Evolutionary conservation across 345 rosid genomes (phyloP).

Genomic region (Nasturtium officinale): DNA sequence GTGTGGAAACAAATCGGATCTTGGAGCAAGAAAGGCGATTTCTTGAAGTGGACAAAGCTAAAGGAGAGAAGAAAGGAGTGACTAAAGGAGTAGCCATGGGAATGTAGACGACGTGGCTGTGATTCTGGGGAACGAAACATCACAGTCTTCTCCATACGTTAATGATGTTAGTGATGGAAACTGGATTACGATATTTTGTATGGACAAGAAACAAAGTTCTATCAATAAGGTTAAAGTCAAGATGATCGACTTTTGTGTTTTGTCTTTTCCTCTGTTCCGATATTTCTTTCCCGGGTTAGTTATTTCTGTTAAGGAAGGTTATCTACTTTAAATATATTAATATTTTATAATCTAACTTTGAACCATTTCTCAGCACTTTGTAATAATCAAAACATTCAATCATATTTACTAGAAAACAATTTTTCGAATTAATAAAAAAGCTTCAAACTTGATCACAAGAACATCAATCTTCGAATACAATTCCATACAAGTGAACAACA

Average conservation of each 20-base stretch:
- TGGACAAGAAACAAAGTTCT: constrained; percentile 31
- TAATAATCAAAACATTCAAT: background rate
- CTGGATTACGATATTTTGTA: constrained; percentile 40
- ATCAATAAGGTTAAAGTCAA: constrained; percentile 6
- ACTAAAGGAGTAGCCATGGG: constrained; percentile 56
- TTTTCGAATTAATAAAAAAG: no score
- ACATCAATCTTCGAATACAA: background rate
- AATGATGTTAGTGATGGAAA: constrained; percentile 14
- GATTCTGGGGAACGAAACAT: constrained; percentile 34
- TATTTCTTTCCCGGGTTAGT: background rate
- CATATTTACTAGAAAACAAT: no score
- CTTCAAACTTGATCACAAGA: background rate
- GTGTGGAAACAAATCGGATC: constrained; percentile 1
- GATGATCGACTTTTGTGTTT: constrained; percentile 27
- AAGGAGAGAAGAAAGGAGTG: constrained; percentile 41
- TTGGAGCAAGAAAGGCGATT: constrained; percentile 29
- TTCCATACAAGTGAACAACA: constrained; percentile 8
- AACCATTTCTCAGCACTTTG: background rate
- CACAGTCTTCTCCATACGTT: constrained; percentile 24
- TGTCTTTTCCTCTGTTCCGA: constrained; percentile 20
- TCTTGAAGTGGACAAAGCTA: constrained; percentile 16
- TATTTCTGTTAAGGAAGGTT: constrained; percentile 9
- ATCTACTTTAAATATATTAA: background rate
- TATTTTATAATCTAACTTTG: background rate
- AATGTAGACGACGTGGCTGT: constrained; percentile 27